Evolutionary conservation across 1,139 yeast species (phyloP), one percentile per base, ranked within the genome.

Genomic region (Pichia kudriavzevii): DNA sequence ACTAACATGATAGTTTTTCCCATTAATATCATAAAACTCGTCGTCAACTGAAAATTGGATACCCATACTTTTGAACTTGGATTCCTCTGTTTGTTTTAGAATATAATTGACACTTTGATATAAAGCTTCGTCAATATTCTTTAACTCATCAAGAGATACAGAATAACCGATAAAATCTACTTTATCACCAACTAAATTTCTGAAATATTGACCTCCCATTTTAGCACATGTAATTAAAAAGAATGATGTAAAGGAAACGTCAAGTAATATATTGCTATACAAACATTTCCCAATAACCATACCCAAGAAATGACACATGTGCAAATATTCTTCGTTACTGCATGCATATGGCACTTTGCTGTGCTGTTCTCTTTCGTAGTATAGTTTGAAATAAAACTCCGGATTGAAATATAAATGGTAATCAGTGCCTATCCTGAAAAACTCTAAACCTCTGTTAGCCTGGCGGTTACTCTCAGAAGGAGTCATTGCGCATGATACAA

Each of bases 211-310:
- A 36, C 36, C 5, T 41, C 42, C 83, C 93, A 74, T 54, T 81
- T 83, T 26, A 5, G 29, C 27, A 26, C 38, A 36, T 21, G 32
- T 29, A 44, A 76, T 79, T 32, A 91, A 58, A 52, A 91, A 91
- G 47, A 87, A 85, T 3, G 93, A 84, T 0, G 96, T 88, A 66
- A 91, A 88, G 13, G 79, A 72, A 18, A 84, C 72, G 55, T 88
- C 95, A 11, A 91, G 74, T 44, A 88, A 64, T 3, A 87, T 79
- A 37, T 78, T 76, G 39, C 84, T 95, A 52, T 81, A 85, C n/a
- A 91, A 62, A 51, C 97, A 87, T 53, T 87, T 91, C 1, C 97
- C 98, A 32, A 91, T 66, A 8, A 87, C 63, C 59, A 71, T 75
- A 1, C 98, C 98, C 46, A 87, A 57, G 49, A 85, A 87, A 45